These are phyloP conservation scores for Ilex asprella DNA, from an alignment of 257 asterid species.

Conservation along the genomic window DNA sequence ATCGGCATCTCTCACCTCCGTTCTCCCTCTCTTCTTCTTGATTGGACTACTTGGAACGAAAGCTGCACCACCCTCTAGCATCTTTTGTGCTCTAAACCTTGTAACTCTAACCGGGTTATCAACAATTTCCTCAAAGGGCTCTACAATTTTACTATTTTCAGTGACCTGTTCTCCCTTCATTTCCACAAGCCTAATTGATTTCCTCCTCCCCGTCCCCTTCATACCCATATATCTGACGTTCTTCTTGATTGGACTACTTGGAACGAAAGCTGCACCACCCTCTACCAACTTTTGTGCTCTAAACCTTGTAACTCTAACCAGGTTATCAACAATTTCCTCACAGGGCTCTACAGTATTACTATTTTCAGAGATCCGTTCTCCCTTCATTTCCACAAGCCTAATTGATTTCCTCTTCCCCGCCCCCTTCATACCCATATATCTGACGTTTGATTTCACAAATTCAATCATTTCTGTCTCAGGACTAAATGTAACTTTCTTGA, in stretches of 20 bases:
- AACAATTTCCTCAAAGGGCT: slow-evolving; percentile 6
- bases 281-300: slow-evolving; percentile 14
- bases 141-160: background rate
- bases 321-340: slow-evolving; percentile 9
- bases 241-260: slow-evolving; percentile 6
- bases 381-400: background rate
- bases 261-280: background rate
- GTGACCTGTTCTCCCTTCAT: background rate
- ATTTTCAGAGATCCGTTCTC: background rate
- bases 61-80: slow-evolving; percentile 7
- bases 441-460: slow-evolving; percentile 26
- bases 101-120: slow-evolving; percentile 16
- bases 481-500: slow-evolving; percentile 55
- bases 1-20: slow-evolving; percentile 1
- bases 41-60: background rate
- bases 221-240: slow-evolving; percentile 11
- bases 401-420: slow-evolving; percentile 4
- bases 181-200: no score
- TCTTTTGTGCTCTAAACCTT: slow-evolving; percentile 16
- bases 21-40: slow-evolving; percentile 21
- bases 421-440: background rate
- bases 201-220: background rate
- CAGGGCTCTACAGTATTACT: background rate
- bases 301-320: slow-evolving; percentile 19
- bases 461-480: slow-evolving; percentile 48